A percentile compares a stretch with the other conserved stretches of the same genome.
These are phyloP conservation scores for Xylariaceae sp. DNA, from an alignment of 2,329 filamentous ascomycete genomes.

Conservation along the genomic window DNA sequence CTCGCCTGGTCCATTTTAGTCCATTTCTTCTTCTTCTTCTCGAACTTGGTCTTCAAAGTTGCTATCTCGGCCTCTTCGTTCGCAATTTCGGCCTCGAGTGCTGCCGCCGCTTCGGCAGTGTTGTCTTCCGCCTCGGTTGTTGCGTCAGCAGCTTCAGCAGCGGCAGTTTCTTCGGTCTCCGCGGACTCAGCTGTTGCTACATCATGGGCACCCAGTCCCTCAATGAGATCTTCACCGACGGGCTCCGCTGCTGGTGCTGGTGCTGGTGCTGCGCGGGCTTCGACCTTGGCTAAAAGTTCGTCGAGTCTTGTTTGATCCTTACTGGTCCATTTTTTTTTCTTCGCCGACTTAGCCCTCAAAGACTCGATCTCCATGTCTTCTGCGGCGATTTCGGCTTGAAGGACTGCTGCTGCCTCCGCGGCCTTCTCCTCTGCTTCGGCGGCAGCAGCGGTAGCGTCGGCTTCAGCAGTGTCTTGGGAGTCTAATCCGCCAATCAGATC, in stretches of 20 bases:
- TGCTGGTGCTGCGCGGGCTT: slow-evolving; percentile 11
- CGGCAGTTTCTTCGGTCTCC: slow-evolving; percentile 1
- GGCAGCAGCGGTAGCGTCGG: slow-evolving; percentile 29
- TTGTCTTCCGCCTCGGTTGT: neutral
- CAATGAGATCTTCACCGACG: slow-evolving; percentile 15
- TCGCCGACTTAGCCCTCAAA: slow-evolving; percentile 3
- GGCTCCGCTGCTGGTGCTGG: slow-evolving; percentile 2
- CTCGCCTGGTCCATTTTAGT: slow-evolving; percentile 9
- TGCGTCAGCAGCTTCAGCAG: neutral
- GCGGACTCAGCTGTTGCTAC: slow-evolving; percentile 12
- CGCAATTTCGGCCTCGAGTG: neutral
- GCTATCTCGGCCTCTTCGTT: slow-evolving; percentile 13
- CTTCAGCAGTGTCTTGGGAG: too few relatives aligned
- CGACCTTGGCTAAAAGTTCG: slow-evolving; percentile 8
- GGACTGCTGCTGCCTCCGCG: neutral
- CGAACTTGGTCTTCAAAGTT: slow-evolving; percentile 1
- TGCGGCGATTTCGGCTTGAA: slow-evolving; percentile 9
- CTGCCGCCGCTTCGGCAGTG: neutral
- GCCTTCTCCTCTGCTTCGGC: slow-evolving; percentile 20
- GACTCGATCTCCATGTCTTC: slow-evolving; percentile 7
- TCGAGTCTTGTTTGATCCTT: slow-evolving; percentile 13
- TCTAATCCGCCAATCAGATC: too few relatives aligned
- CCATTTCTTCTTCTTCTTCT: slow-evolving; percentile 7
- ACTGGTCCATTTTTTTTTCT: slow-evolving; percentile 4
- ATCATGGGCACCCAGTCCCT: slow-evolving; percentile 7